A percentile compares a stretch with the other conserved stretches of the same genome.
Conservation (phyloP, 441 rosid species). For the Bocquillonia castaneifolia region DNA sequence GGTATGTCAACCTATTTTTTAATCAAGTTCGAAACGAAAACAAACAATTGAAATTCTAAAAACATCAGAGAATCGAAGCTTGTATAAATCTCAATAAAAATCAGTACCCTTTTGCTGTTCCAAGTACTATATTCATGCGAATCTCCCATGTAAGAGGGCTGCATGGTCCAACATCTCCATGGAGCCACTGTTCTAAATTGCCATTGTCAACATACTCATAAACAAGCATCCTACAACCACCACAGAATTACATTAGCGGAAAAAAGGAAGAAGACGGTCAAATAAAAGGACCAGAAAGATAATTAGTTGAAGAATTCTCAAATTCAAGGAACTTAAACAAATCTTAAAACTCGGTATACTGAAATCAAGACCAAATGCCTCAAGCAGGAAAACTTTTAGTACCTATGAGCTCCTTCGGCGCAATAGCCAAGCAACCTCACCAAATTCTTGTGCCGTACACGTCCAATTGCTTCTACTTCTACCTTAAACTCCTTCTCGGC, state of each 20-base stretch:
- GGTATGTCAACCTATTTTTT: slow-evolving; percentile 43
- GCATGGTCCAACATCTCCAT: slow-evolving; percentile 57
- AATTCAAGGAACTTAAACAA: slow-evolving; percentile 4
- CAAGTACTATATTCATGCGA: slow-evolving; percentile 55
- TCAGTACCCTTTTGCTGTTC: slow-evolving; percentile 59
- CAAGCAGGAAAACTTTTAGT: slow-evolving; percentile 3
- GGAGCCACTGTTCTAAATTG: slow-evolving; percentile 70
- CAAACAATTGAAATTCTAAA: background rate
- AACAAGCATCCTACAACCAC: slow-evolving; percentile 53
- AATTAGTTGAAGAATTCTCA: background rate
- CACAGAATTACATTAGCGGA: background rate
- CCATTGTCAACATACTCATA: slow-evolving; percentile 64
- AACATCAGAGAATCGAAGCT: background rate
- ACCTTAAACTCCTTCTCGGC: slow-evolving; percentile 68
- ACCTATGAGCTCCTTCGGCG: slow-evolving; percentile 75
- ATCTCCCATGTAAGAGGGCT: slow-evolving; percentile 69
- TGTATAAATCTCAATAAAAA: background rate
- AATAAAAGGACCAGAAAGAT: background rate
- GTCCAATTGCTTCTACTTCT: slow-evolving; percentile 69
- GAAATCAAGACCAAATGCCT: background rate
- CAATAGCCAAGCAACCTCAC: slow-evolving; percentile 64
- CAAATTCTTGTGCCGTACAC: slow-evolving; percentile 66
- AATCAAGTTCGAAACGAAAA: slow-evolving; percentile 7
- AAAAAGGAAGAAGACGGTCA: background rate
- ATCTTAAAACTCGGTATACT: background rate